Evolutionary conservation across 257 asterid species (phyloP).

Genomic region (Fraxinus excelsior): DNA sequence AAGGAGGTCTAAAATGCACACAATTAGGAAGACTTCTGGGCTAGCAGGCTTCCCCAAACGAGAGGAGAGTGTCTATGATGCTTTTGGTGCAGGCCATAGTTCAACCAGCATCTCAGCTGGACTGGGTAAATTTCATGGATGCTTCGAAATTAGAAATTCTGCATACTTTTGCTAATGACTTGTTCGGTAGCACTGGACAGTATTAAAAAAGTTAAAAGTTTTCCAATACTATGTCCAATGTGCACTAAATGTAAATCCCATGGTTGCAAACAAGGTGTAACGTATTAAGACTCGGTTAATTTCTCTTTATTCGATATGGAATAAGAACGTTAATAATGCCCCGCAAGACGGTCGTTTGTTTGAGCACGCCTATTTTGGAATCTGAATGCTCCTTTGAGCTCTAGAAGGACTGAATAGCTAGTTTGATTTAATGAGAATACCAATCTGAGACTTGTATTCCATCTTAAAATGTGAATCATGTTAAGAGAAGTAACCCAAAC

Average conservation of each 20-base stretch:
- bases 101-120: slow-evolving; percentile 91
- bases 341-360: neutral
- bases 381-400: too few relatives aligned
- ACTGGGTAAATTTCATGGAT: slow-evolving; percentile 46
- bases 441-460: too few relatives aligned
- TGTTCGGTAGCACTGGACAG: neutral
- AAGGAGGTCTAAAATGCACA: slow-evolving; percentile 73
- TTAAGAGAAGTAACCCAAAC: too few relatives aligned
- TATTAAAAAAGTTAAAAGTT: neutral
- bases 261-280: neutral
- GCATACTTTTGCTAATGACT: neutral
- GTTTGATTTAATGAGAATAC: too few relatives aligned
- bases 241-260: too few relatives aligned
- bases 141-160: neutral
- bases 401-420: too few relatives aligned
- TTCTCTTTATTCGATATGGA: too few relatives aligned
- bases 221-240: too few relatives aligned
- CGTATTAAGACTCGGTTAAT: too few relatives aligned
- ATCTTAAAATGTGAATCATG: too few relatives aligned
- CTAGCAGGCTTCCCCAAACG: slow-evolving; percentile 76
- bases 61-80: slow-evolving; percentile 72
- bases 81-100: slow-evolving; percentile 87
- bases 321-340: neutral
- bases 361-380: too few relatives aligned
- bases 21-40: slow-evolving; percentile 65